Base-by-base conservation (phyloP, 2,329 filamentous ascomycete species). In the Lojkania enalia region DNA sequence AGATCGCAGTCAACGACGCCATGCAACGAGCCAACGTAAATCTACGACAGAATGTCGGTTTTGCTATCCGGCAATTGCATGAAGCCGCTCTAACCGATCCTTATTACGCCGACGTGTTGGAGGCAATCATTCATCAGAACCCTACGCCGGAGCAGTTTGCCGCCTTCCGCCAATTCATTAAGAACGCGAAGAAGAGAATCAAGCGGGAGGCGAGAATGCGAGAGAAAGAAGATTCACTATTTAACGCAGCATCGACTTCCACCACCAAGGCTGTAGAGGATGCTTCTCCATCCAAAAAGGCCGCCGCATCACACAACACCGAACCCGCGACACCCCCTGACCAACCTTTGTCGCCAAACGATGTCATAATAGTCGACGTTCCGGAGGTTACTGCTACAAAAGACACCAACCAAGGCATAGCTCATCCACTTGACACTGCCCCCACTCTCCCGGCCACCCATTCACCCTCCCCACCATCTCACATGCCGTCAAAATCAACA, bases 61-160 rank as follows among this genome's bases (percentile, higher is more conserved):
- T 54, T 13, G 75, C 75, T 11, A 57, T 79, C 7, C 63, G 70
- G 45, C 63, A 72, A 38, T 63, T 78, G 35, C 73, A 71, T 57
- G 55, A 68, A 19, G 61, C 73, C 40, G 73, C 71, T 55, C 61
- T 67, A 20, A 57, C 47, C 13, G 64, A 77, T 37, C 42, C 55
- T 13, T 50, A 50, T 15, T 54, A 77, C 18, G 64, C 67, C 30
- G 54, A 66, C 19, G 58, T 76, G 3, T 64, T 79, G 5, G 64
- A 74, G 27, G 67, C 68, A 5, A 68, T 77, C 21, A 64, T 77
- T 23, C 61, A 67, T 9, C 68, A 73, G 43, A 68, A 59, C 16
- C 60, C 69, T 25, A 72, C 70, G 2, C 42, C 58, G 20, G 60
- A 69, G 40, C 71, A 78, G 48, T 70, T 63, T 20, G 25, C 31